Evolutionary conservation across 345 rosid genomes (phyloP).

Genomic region (Garcia nutans): DNA sequence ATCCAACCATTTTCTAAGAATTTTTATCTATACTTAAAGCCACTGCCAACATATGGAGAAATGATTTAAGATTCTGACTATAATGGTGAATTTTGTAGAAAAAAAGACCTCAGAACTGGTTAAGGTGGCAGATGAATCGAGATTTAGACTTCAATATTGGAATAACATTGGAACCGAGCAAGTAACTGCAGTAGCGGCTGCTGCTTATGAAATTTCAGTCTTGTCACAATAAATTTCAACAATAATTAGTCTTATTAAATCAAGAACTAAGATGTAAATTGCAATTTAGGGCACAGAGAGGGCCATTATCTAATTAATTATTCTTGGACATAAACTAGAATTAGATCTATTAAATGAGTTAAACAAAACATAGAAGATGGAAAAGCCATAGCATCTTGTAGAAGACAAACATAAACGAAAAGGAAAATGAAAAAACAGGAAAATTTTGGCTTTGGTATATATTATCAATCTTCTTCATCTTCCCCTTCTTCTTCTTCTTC

Average conservation of each 20-base stretch:
- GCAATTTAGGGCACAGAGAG: too few species aligned
- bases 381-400: too few species aligned
- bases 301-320: too few species aligned
- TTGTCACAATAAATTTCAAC: background rate
- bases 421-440: background rate
- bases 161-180: constrained; percentile 17
- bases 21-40: background rate
- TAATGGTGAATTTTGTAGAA: constrained; percentile 36
- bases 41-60: background rate
- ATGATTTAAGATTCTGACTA: background rate
- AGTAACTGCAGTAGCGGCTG: constrained; percentile 50
- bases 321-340: too few species aligned
- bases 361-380: too few species aligned
- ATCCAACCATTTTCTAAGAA: constrained; percentile 13
- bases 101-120: constrained; percentile 43
- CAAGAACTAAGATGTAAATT: too few species aligned
- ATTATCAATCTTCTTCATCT: constrained; percentile 28
- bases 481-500: too few species aligned
- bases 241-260: background rate
- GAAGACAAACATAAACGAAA: background rate
- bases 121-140: constrained; percentile 37
- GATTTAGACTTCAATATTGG: constrained; percentile 16
- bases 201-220: constrained; percentile 37
- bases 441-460: too few species aligned
- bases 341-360: too few species aligned